Base-by-base conservation (phyloP, 225 moss, liverwort and hornwort genomes). In the Lunularia cruciata region DNA sequence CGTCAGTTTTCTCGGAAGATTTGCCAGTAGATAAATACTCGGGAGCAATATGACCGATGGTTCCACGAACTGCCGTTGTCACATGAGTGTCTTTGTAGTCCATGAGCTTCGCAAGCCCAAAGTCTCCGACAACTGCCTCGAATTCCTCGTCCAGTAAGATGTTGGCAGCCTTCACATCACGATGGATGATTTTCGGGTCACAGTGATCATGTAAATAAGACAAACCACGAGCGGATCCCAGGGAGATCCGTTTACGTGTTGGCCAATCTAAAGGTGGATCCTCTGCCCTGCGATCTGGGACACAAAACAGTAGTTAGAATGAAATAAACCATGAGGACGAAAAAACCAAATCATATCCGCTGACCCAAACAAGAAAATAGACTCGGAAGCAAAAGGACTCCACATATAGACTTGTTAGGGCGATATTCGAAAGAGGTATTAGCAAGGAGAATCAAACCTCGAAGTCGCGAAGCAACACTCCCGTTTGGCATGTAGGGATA, bases 401-500 rank as follows among this genome's bases (percentile, higher is more conserved):
- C n/a, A 62, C 3, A 37, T 30, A 0, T 0, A 33, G 11, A 31
- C 10, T 62, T 20, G n/a, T 6, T 37, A 26, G 10, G 11, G 10
- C 8, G 5, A 12, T 32, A 3, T 36, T n/a, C n/a, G n/a, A n/a
- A n/a, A n/a, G n/a, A n/a, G n/a, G n/a, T 35, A 22, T 39, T 35
- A 13, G 15, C 46, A 26, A 6, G 13, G 31, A 66, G 12, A 36
- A 23, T 35, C 67, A 55, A 45, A 86, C 86, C 86, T 78, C 86
- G 75, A 70, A 86, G 80, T 8, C 86, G 83, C 26, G 86, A 86
- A 27, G 86, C 83, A 27, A 86, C 86, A 75, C 86, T 86, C 75
- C 86, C 86, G 52, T 86, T 86, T 33, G 83, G 86, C 86, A 86
- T 86, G 64, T 73, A 86, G 0, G 86, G 86, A 67, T 86, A 86